A percentile compares a stretch with the other conserved stretches of the same genome.
phyloP scores from a whole-genome alignment of 1,139 yeast genomes.

The Sugiyamaella novakii region DNA sequence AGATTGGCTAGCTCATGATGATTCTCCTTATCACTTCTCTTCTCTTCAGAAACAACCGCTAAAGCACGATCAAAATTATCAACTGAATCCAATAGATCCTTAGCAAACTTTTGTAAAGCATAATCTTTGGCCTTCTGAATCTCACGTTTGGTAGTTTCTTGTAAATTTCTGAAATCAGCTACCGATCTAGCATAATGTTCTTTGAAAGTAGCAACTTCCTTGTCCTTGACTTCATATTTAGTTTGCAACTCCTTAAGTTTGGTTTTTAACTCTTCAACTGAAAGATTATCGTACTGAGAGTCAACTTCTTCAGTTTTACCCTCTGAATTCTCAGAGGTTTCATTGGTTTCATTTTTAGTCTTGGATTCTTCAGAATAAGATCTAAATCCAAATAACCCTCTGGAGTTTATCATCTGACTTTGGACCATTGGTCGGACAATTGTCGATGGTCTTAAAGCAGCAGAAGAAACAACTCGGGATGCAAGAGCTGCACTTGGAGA shows the following conservation, averaged over 20 bases:
- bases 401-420: slow-evolving; percentile 6
- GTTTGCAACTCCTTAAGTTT: slow-evolving; percentile 47
- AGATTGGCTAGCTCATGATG: slow-evolving; percentile 67
- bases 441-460: slow-evolving; percentile 6
- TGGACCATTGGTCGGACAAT: slow-evolving; percentile 7
- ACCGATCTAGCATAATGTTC: slow-evolving; percentile 81
- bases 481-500: slow-evolving; percentile 5
- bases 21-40: slow-evolving; percentile 38
- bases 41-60: slow-evolving; percentile 67
- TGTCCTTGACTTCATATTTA: slow-evolving; percentile 67
- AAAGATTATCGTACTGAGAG: slow-evolving; percentile 6
- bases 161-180: slow-evolving; percentile 92
- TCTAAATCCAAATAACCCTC: slow-evolving; percentile 7
- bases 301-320: not conserved
- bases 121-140: slow-evolving; percentile 84
- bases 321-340: not conserved
- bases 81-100: slow-evolving; percentile 83
- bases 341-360: slow-evolving; percentile 1
- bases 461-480: not conserved
- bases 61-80: slow-evolving; percentile 92
- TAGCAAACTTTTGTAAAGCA: slow-evolving; percentile 91
- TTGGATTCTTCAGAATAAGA: slow-evolving; percentile 9
- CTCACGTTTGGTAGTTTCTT: slow-evolving; percentile 87
- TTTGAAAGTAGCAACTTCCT: slow-evolving; percentile 79
- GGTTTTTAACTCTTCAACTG: slow-evolving; percentile 14